Percentiles rank a stretch among this genome's conserved stretches.
Evolutionary conservation across 2,329 filamentous ascomycete genomes (phyloP).

Genomic region (Aspergillus pseudoglaucus): DNA sequence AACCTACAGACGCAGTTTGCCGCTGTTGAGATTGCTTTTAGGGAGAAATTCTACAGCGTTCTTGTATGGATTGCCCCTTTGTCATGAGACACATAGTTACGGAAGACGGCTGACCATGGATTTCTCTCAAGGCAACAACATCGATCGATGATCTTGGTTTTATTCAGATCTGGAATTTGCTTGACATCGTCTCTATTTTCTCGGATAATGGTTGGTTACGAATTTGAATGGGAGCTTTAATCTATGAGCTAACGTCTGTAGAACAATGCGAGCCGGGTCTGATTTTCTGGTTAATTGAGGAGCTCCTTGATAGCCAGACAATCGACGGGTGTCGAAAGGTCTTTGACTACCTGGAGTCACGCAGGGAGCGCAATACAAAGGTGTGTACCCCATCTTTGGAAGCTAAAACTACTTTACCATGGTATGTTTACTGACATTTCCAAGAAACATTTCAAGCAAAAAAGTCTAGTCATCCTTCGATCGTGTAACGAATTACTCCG

Average conservation of each 20-base stretch:
- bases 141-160: slow-evolving; percentile 73
- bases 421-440: slow-evolving; percentile 16
- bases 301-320: slow-evolving; percentile 91
- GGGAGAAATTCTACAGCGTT: slow-evolving; percentile 70
- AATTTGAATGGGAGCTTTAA: slow-evolving; percentile 3
- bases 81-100: neutral
- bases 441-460: slow-evolving; percentile 66
- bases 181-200: slow-evolving; percentile 84
- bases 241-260: slow-evolving; percentile 19
- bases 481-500: slow-evolving; percentile 94
- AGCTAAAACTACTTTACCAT: neutral
- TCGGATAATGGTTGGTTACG: slow-evolving; percentile 67
- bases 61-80: slow-evolving; percentile 54
- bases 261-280: slow-evolving; percentile 67
- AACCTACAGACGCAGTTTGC: slow-evolving; percentile 54
- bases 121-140: slow-evolving; percentile 55
- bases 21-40: slow-evolving; percentile 75
- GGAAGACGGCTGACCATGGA: slow-evolving; percentile 8
- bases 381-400: slow-evolving; percentile 37
- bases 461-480: slow-evolving; percentile 81
- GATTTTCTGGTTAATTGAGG: slow-evolving; percentile 85
- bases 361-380: slow-evolving; percentile 79
- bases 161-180: slow-evolving; percentile 81
- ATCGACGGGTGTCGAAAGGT: slow-evolving; percentile 85
- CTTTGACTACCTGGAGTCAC: slow-evolving; percentile 91